Conservation (phyloP, 768 basidiomycete genomes). For the Rhizopogon rudus region DNA sequence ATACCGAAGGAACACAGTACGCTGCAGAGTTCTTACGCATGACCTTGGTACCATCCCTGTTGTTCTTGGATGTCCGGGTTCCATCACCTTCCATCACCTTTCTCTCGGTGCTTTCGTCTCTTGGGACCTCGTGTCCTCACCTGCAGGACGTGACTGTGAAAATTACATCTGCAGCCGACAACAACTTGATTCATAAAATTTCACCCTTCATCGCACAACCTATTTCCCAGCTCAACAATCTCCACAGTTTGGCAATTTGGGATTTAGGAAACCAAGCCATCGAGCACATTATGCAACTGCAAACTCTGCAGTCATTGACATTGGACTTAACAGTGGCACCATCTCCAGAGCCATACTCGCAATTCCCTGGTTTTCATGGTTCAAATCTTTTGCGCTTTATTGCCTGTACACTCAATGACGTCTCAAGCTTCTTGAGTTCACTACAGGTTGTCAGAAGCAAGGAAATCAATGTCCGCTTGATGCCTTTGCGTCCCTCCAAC, state of each 20-base stretch:
- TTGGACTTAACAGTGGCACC: not conserved
- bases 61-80: not conserved
- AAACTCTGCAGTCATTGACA: not conserved
- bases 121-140: not conserved
- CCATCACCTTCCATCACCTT: not conserved
- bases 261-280: not conserved
- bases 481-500: no score
- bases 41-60: conserved; percentile 17
- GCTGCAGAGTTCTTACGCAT: conserved; percentile 20
- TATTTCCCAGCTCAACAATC: not conserved
- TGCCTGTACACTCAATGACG: not conserved
- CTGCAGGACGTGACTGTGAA: not conserved
- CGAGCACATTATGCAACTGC: not conserved
- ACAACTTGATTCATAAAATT: not conserved
- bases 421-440: not conserved
- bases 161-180: not conserved
- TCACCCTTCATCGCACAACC: not conserved
- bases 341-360: not conserved
- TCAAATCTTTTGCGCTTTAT: not conserved
- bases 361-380: not conserved
- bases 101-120: not conserved
- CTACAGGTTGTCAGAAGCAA: not conserved
- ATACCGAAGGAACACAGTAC: conserved; percentile 11
- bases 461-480: not conserved
- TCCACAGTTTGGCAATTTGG: not conserved